Conservation (phyloP, 352 stramenopile species). For the Stephanocyclus meneghinianus region DNA sequence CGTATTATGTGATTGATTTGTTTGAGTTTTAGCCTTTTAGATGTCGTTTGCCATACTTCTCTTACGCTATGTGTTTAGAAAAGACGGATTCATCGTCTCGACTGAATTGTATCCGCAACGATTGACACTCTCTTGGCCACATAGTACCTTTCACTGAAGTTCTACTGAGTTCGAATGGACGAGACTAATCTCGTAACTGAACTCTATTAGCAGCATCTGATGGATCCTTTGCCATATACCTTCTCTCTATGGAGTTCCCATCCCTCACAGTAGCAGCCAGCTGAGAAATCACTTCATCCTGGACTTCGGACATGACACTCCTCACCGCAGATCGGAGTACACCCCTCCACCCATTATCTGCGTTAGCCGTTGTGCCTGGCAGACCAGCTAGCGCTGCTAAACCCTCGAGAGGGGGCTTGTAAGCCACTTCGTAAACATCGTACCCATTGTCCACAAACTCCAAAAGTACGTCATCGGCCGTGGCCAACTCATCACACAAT, state of each 20-base stretch:
- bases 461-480: conserved; percentile 81
- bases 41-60: no score
- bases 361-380: conserved; percentile 9
- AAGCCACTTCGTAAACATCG: conserved; percentile 78
- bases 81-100: no score
- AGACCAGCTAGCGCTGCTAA: conserved; percentile 29
- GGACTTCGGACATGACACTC: conserved; percentile 38
- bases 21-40: no score
- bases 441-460: conserved; percentile 75
- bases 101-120: no score
- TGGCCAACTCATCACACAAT: conserved; percentile 84
- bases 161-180: no score
- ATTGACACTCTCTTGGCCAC: no score
- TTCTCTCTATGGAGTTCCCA: conserved; percentile 31
- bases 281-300: conserved; percentile 48
- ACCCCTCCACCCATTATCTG: conserved; percentile 28
- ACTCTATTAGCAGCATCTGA: conserved; percentile 32
- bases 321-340: conserved; percentile 28
- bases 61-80: no score
- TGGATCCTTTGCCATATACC: conserved; percentile 46
- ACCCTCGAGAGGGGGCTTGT: conserved; percentile 39
- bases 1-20: no score
- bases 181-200: conserved; percentile 27
- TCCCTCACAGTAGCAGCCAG: conserved; percentile 22
- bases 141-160: no score